Base-by-base conservation (phyloP, 2,329 filamentous ascomycete species). In the Phyllachora maydis region DNA sequence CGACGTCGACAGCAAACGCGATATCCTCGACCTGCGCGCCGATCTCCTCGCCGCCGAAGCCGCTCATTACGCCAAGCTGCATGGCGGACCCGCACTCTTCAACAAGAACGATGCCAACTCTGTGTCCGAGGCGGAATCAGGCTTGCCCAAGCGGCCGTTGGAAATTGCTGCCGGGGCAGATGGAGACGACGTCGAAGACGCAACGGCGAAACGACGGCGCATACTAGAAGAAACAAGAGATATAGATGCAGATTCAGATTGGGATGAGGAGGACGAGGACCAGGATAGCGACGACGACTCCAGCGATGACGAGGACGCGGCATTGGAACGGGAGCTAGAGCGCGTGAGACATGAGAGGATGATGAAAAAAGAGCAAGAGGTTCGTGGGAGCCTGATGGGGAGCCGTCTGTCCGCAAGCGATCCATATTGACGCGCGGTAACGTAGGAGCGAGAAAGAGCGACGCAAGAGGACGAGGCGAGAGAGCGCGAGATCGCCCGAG, bases 21-120 rank as follows among this genome's bases (percentile, higher is more conserved):
- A 61, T 34, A 29, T 42, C 25, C 78, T 76, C 42, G 85, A 98
- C 45, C 65, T 98, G 25, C 73, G 81, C 36, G 75, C 82, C 22
- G 83, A 98, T 50, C 70, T 98, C 16, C 62, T 95, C 28, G 70
- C 74, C 34, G 85, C 83, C 21, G 88, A 98, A 52, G 72, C 77
- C 26, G 72, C 71, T 11, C 77, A 93, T 54, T 85, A 75, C 43
- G 71, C 78, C 34, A 91, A 90, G 61, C 73, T 74, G 51, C 74
- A 72, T 32, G 76, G 76, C 33, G 63, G 59, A 20, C 49, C 54
- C 5, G 41, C 50, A 8, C 40, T 50, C 11, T 35, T 46, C 18
- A 46, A 45, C 18, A 36, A 54, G 8, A 51, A 57, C 21, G 57
- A 64, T 23, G 50, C 58, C n/a, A n/a, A n/a, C n/a, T n/a, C n/a